Evolutionary conservation across 1,284 basidiomycete species (phyloP).

Genomic region (Pyrrhoderma lamaoense): DNA sequence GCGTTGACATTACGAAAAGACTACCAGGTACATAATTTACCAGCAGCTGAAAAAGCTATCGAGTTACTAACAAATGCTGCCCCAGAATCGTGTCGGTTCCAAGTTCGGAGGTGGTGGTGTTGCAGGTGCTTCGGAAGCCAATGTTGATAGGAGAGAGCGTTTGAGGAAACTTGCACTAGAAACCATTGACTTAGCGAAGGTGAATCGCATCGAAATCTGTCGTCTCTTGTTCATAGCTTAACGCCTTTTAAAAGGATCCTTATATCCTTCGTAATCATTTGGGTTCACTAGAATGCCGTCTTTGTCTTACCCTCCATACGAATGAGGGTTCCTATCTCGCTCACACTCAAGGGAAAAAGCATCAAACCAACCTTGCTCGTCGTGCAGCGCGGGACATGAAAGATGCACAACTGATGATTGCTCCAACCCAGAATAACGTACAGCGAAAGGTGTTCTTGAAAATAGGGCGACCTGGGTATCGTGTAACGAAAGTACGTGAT

Average conservation of each 20-base stretch:
- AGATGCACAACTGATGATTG: constrained; percentile 82
- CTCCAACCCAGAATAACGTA: constrained; percentile 66
- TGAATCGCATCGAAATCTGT: constrained; percentile 26
- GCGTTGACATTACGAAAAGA: too few species aligned
- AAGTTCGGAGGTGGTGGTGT: constrained; percentile 96
- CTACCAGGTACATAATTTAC: too few species aligned
- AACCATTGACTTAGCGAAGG: constrained; percentile 94
- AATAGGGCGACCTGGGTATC: constrained; percentile 93
- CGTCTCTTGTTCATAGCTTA: background rate
- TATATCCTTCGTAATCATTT: constrained; percentile 99
- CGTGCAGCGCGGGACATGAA: constrained; percentile 94
- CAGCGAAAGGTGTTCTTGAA: constrained; percentile 94
- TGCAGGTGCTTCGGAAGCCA: constrained; percentile 86
- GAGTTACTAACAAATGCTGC: too few species aligned
- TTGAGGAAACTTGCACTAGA: constrained; percentile 92
- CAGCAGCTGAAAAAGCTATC: too few species aligned
- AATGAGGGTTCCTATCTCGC: constrained; percentile 99
- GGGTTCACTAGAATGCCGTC: constrained; percentile 94
- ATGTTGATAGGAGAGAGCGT: constrained; percentile 93
- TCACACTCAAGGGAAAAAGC: constrained; percentile 99
- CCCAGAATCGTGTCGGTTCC: constrained; percentile 86
- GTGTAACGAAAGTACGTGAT: constrained; percentile 85
- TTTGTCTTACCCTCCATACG: constrained; percentile 96
- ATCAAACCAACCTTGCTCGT: constrained; percentile 96
- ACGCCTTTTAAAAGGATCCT: constrained; percentile 62